Base-by-base conservation (phyloP, 306 rosid genomes). In the Delonix regia region DNA sequence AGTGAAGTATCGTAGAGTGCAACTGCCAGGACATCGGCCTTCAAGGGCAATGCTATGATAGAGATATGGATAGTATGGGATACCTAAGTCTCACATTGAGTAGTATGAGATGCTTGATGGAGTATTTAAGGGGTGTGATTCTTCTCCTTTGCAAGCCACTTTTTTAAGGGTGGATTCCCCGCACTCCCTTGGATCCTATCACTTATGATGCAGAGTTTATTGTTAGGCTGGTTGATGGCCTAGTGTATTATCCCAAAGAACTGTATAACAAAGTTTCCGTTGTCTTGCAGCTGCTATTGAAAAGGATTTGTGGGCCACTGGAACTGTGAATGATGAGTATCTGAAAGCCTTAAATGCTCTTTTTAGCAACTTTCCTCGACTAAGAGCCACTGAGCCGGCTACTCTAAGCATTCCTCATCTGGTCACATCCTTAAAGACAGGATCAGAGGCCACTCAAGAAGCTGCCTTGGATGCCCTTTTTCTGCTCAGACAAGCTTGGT, bases 401-500 rank as follows among this genome's bases (percentile, higher is more conserved):
- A 96, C 98, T 21, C 96, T 96, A 30, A 91, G 98, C 89, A 96
- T 96, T 88, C 99, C 99, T 61, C 99, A 93, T 78, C 90, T 96
- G 61, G 96, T 96, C 11, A 96, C 98, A 79, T 84, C 98, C 82
- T 88, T 96, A 78, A 96, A 96, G 83, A 87, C 96, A 59, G 98
- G 99, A 65, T 86, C 98, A 5, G 99, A 96, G 85, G 97, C 96
- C 77, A 91, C 97, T 78, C 99, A 96, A 79, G 99, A 96, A 90
- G 98, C 98, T 70, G 96, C 98, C 21, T 83, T 96, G 84, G 98
- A 96, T 69, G 90, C 98, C 15, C 97, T 96, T 42, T 96, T 96
- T 85, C 92, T 96, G 82, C 94, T 96, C 27, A 86, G 98, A 78
- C 99, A 96, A 96, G 99, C 99, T 83, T 96, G 99, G 99, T 93